Conservation (phyloP, 2,329 filamentous ascomycete species). For the Tothia fuscella region DNA sequence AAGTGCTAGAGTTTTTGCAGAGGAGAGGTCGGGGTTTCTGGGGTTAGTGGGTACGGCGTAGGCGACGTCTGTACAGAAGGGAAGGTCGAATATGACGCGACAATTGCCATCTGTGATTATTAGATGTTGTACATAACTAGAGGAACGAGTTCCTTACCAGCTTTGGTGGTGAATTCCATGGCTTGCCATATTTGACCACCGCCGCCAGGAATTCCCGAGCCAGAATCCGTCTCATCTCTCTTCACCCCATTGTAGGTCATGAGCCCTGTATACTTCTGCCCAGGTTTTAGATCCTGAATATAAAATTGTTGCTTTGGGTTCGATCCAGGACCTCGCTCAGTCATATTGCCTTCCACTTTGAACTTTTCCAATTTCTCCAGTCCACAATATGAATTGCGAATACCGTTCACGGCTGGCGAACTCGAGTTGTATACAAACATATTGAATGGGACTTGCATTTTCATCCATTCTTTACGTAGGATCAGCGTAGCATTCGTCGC, state of each 20-base stretch:
- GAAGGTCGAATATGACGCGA: slow-evolving; percentile 72
- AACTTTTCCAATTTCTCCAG: slow-evolving; percentile 55
- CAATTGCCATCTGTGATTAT: slow-evolving; percentile 57
- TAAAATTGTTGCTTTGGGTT: slow-evolving; percentile 83
- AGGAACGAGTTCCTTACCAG: slow-evolving; percentile 41
- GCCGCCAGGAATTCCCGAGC: slow-evolving; percentile 44
- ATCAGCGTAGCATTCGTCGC: slow-evolving; percentile 16
- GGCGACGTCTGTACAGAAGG: slow-evolving; percentile 77
- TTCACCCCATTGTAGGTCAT: slow-evolving; percentile 29
- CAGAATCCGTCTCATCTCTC: slow-evolving; percentile 1
- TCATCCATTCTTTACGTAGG: slow-evolving; percentile 43
- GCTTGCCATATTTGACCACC: slow-evolving; percentile 64
- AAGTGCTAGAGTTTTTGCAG: slow-evolving; percentile 49
- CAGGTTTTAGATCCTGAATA: slow-evolving; percentile 57
- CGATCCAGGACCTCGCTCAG: slow-evolving; percentile 50
- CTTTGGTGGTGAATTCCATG: slow-evolving; percentile 66
- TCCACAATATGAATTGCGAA: slow-evolving; percentile 75
- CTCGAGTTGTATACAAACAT: slow-evolving; percentile 63
- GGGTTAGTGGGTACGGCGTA: slow-evolving; percentile 83
- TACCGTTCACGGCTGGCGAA: slow-evolving; percentile 49
- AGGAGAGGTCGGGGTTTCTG: slow-evolving; percentile 12
- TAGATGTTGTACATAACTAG: neutral
- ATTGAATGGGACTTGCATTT: slow-evolving; percentile 49
- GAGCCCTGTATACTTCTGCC: slow-evolving; percentile 64
- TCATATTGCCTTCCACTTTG: slow-evolving; percentile 51